A percentile compares a stretch with the other conserved stretches of the same genome.
Evolutionary conservation across 2,329 filamentous ascomycete species (phyloP).

Genomic region (Fusarium ambrosium): DNA sequence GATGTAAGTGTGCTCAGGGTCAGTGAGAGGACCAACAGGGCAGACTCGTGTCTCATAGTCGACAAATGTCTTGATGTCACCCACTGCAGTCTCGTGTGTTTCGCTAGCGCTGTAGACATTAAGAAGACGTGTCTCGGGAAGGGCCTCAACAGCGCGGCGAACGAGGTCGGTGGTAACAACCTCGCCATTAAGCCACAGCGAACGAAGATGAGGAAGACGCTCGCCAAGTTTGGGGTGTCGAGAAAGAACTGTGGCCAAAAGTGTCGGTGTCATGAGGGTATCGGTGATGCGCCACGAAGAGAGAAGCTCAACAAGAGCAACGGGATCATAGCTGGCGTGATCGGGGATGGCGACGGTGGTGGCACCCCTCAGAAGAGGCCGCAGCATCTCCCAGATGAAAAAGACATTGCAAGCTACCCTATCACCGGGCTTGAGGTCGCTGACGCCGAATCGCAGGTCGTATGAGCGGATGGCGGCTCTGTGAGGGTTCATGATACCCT

Average conservation of each 20-base stretch:
- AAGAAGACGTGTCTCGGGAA: slow-evolving; percentile 77
- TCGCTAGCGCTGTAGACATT: slow-evolving; percentile 89
- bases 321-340: slow-evolving; percentile 82
- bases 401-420: slow-evolving; percentile 91
- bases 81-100: slow-evolving; percentile 84
- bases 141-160: slow-evolving; percentile 73
- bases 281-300: slow-evolving; percentile 77
- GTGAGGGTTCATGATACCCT: slow-evolving; percentile 85
- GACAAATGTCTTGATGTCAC: slow-evolving; percentile 78
- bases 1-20: slow-evolving; percentile 78
- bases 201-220: slow-evolving; percentile 75
- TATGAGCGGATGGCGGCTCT: slow-evolving; percentile 81
- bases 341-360: slow-evolving; percentile 83
- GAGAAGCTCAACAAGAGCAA: slow-evolving; percentile 79
- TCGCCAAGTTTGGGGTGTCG: slow-evolving; percentile 75
- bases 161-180: slow-evolving; percentile 85
- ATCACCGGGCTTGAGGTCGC: slow-evolving; percentile 78
- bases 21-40: slow-evolving; percentile 78
- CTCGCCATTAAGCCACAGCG: slow-evolving; percentile 85
- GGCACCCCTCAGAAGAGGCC: slow-evolving; percentile 80
- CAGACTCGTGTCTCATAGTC: slow-evolving; percentile 75
- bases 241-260: slow-evolving; percentile 80
- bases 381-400: slow-evolving; percentile 87
- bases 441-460: slow-evolving; percentile 77
- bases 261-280: slow-evolving; percentile 86